Evolutionary conservation across 2,329 filamentous ascomycete genomes (phyloP), one percentile per base, ranked within the genome.

Genomic region (Berkeleyomyces rouxiae): DNA sequence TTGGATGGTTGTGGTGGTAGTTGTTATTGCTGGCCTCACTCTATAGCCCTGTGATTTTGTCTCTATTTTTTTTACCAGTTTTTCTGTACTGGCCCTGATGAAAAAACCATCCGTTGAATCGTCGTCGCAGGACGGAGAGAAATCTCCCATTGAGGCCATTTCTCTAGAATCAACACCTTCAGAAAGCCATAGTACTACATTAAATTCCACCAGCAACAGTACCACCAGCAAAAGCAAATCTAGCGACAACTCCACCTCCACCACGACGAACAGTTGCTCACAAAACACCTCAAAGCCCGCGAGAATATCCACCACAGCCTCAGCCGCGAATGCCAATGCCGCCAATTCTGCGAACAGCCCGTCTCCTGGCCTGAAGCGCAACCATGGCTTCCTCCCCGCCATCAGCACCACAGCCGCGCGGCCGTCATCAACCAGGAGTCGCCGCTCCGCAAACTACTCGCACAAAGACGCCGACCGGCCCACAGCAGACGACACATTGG

Each of bases 401-500:
- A 47, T 43, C 23, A 61, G 58, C 61, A 58, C 58, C 7, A 40
- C 63, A 36, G 51, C 63, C 37, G 58, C 63, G 66, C 68, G 33
- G 68, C 68, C 62, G 68, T 69, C 42, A 68, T 72, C 58, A 67
- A 69, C 33, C 67, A 70, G 40, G 66, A 70, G 7, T 68, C 70
- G 36, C 66, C 68, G 59, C 61, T 63, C 61, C 33, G 58, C 59
- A 47, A 58, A 47, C 55, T 58, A 44, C 63, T 60, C 42, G 1
- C 36, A 59, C 49, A 59, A 44, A 44, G 49, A 59, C 51, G 10
- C 57, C 36, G 59, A 63, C 61, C 59, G 46, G 3, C 13, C 16
- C 23, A 53, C 51, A 37, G 33, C 55, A 7, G 53, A 63, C 33
- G 58, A 64, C n/a, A 39, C 59, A 40, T 59, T 63, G 33, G 55